Evolutionary conservation across 1,284 basidiomycete genomes (phyloP).

Genomic region (Abortiporus biennis): DNA sequence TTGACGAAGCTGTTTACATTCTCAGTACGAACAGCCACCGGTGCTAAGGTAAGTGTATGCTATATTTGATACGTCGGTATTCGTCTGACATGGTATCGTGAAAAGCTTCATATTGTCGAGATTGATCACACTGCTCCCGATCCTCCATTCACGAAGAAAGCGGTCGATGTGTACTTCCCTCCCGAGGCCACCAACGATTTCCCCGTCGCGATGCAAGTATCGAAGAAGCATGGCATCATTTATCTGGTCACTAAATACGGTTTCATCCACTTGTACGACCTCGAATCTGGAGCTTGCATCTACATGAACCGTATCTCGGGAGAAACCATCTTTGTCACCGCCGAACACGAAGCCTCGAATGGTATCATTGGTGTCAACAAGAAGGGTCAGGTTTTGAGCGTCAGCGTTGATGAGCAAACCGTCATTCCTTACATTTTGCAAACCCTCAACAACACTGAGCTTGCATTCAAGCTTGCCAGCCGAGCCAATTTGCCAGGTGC

Average conservation of each 20-base stretch:
- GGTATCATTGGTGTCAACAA: conserved; percentile 99
- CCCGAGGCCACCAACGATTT: conserved; percentile 98
- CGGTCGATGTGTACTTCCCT: conserved; percentile 99
- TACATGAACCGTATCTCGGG: conserved; percentile 99
- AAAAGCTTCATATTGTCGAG: conserved; percentile 94
- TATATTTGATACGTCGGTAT: conserved; percentile 1
- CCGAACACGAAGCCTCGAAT: conserved; percentile 89
- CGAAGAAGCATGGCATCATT: conserved; percentile 93
- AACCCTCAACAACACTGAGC: conserved; percentile 94
- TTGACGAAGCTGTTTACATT: conserved; percentile 94
- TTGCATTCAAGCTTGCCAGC: conserved; percentile 97
- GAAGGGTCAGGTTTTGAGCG: conserved; percentile 97
- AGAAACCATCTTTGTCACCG: conserved; percentile 98
- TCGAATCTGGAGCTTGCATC: conserved; percentile 97
- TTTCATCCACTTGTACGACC: conserved; percentile 99
- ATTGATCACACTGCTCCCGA: conserved; percentile 97
- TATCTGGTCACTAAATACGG: conserved; percentile 99
- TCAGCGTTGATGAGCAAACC: conserved; percentile 95
- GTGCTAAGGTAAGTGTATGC: conserved; percentile 78
- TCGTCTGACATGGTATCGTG: conserved; percentile 11
- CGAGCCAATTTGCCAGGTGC: conserved; percentile 97
- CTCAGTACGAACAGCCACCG: conserved; percentile 90
- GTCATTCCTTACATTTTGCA: conserved; percentile 94
- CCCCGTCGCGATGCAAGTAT: conserved; percentile 99
- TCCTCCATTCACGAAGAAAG: conserved; percentile 96